Percentiles rank a stretch among this genome's conserved stretches.
These are phyloP conservation scores for Tulasnella sp. DNA, from an alignment of 768 basidiomycete genomes.

Conservation along the genomic window DNA sequence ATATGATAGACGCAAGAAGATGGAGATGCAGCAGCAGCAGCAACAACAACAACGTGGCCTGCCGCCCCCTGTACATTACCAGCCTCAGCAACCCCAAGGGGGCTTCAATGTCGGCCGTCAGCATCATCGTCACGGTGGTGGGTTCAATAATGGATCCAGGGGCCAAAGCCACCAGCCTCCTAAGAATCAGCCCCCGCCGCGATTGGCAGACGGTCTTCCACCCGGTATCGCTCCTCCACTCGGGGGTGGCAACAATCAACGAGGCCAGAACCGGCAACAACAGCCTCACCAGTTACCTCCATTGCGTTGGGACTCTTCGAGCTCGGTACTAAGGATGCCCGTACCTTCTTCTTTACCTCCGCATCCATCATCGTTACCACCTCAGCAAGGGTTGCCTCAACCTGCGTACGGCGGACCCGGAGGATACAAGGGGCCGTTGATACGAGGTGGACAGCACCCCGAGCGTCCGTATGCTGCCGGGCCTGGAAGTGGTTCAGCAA, in stretches of 20 bases:
- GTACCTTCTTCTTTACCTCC: not conserved
- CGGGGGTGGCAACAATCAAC: not conserved
- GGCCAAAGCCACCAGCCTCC: not conserved
- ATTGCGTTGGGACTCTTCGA: not conserved
- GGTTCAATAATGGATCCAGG: not conserved
- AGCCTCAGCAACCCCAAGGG: not conserved
- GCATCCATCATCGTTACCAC: not conserved
- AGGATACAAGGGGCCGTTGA: conserved; percentile 6
- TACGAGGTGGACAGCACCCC: conserved; percentile 9
- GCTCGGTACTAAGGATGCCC: not conserved
- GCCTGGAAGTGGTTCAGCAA: no score
- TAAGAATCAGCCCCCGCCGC: not conserved
- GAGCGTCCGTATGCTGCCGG: conserved; percentile 1
- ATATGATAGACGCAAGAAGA: conserved; percentile 6
- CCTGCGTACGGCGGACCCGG: not conserved
- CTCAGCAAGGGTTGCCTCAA: not conserved
- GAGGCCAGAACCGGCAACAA: not conserved
- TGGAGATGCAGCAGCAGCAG: conserved; percentile 4
- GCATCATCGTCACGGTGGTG: not conserved
- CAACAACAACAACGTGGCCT: conserved; percentile 1
- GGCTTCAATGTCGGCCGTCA: not conserved
- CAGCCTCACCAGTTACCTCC: not conserved
- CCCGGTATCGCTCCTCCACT: not conserved
- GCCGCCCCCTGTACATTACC: not conserved
- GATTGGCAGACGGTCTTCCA: not conserved